Conservation (phyloP, 805 yeast species). For the Starmerella apicola region DNA sequence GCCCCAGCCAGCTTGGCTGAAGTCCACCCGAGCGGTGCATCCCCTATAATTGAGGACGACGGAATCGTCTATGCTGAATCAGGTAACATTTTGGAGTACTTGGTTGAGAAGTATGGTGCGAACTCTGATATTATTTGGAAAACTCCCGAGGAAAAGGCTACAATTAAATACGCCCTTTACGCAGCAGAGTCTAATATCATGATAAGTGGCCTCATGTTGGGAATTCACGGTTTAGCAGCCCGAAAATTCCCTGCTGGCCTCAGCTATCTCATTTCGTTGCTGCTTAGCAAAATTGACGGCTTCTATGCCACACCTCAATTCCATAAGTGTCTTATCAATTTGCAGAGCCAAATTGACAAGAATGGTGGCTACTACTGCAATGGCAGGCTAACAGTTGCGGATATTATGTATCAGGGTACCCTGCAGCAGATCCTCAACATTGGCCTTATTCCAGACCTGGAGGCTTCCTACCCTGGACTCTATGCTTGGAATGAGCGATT, state of each 20-base stretch:
- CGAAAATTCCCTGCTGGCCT: constrained; percentile 15
- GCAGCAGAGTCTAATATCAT: constrained; percentile 54
- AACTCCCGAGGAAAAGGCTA: constrained; percentile 31
- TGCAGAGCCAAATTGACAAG: constrained; percentile 33
- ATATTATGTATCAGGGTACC: constrained; percentile 32
- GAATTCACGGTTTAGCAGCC: constrained; percentile 28
- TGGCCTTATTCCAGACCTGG: constrained; percentile 4
- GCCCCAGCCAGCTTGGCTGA: constrained; percentile 40
- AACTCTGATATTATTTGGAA: constrained; percentile 30
- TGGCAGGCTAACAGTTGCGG: constrained; percentile 47
- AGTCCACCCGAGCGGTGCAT: constrained; percentile 51
- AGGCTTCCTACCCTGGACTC: constrained; percentile 15
- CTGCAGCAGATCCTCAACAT: constrained; percentile 4
- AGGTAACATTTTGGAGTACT: constrained; percentile 44
- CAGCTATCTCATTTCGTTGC: constrained; percentile 28
- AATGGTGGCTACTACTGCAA: constrained; percentile 50
- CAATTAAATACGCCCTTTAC: constrained; percentile 41
- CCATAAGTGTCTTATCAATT: constrained; percentile 29
- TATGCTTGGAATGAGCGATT: constrained; percentile 14
- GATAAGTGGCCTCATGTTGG: constrained; percentile 34
- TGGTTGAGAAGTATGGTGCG: constrained; percentile 40
- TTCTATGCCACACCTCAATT: constrained; percentile 41
- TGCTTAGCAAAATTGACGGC: constrained; percentile 37
- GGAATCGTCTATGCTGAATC: constrained; percentile 42
- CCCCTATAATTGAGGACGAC: constrained; percentile 45